phyloP scores from a whole-genome alignment of 169 alveolate genomes.

The Pseudocohnilembus persalinus region DNA sequence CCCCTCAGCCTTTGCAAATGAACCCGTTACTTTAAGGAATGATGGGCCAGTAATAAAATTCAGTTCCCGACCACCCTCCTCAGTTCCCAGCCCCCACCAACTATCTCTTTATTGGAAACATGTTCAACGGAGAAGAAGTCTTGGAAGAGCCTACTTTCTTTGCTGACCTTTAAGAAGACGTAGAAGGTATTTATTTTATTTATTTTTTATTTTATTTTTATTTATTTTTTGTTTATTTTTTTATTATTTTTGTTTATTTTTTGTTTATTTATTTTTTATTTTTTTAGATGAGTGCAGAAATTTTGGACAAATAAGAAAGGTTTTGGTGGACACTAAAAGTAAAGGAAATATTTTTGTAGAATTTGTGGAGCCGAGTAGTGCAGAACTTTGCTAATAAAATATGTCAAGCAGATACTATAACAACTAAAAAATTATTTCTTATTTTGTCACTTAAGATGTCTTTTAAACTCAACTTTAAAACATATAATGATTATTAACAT shows the following conservation, averaged over 20 bases:
- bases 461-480: too few species aligned
- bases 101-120: conserved; percentile 48
- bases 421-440: conserved; percentile 38
- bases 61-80: conserved; percentile 18
- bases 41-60: conserved; percentile 14
- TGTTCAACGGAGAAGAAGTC: conserved; percentile 46
- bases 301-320: conserved; percentile 25
- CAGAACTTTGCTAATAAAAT: conserved; percentile 28
- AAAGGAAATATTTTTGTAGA: conserved; percentile 14
- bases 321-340: conserved; percentile 6
- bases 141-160: conserved; percentile 52
- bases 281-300: conserved; percentile 56
- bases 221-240: too few species aligned
- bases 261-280: too few species aligned
- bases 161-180: conserved; percentile 58
- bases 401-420: conserved; percentile 46
- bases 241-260: too few species aligned
- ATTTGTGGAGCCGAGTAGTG: conserved; percentile 35
- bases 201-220: conserved; percentile 29
- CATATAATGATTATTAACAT: too few species aligned
- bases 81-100: conserved; percentile 2
- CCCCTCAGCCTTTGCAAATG: conserved; percentile 3
- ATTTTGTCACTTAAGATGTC: conserved; percentile 45
- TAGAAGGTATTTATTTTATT: conserved; percentile 30
- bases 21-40: conserved; percentile 1